These are phyloP conservation scores for Fusarium sp. DNA, from an alignment of 2,329 filamentous ascomycete species.

Conservation along the genomic window DNA sequence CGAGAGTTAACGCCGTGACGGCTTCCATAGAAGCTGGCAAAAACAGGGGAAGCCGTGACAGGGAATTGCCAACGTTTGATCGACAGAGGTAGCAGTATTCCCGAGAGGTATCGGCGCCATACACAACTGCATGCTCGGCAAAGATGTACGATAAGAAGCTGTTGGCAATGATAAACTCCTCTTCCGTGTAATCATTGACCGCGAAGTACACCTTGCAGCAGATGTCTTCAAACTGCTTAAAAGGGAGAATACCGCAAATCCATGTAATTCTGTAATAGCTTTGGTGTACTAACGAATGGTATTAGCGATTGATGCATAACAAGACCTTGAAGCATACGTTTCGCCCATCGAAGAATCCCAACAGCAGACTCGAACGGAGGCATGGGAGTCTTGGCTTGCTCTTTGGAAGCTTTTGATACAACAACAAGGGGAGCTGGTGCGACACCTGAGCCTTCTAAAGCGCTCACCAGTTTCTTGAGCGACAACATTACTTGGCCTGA, in stretches of 20 bases:
- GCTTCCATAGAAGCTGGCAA: slow-evolving; percentile 52
- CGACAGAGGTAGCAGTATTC: slow-evolving; percentile 47
- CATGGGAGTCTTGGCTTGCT: slow-evolving; percentile 30
- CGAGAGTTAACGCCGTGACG: slow-evolving; percentile 54
- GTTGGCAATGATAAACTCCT: slow-evolving; percentile 56
- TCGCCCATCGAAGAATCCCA: slow-evolving; percentile 52
- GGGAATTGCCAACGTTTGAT: slow-evolving; percentile 46
- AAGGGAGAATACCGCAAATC: slow-evolving; percentile 53
- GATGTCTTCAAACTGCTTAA: slow-evolving; percentile 50
- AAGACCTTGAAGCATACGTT: slow-evolving; percentile 37
- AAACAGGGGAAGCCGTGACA: slow-evolving; percentile 51
- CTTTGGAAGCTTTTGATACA: not conserved
- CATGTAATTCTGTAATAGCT: slow-evolving; percentile 48
- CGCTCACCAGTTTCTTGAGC: slow-evolving; percentile 13
- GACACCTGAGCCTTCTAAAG: slow-evolving; percentile 6
- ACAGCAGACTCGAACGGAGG: slow-evolving; percentile 51
- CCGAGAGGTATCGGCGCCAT: slow-evolving; percentile 42
- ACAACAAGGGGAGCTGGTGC: not conserved
- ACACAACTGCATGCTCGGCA: slow-evolving; percentile 49
- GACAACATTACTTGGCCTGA: slow-evolving; percentile 21
- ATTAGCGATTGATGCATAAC: not conserved
- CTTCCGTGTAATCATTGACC: slow-evolving; percentile 50
- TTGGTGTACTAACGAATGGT: slow-evolving; percentile 42
- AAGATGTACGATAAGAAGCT: slow-evolving; percentile 56
- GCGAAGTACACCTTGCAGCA: slow-evolving; percentile 57